phyloP scores from a whole-genome alignment of 352 stramenopile species.

The Phytopythium oedochilum region DNA sequence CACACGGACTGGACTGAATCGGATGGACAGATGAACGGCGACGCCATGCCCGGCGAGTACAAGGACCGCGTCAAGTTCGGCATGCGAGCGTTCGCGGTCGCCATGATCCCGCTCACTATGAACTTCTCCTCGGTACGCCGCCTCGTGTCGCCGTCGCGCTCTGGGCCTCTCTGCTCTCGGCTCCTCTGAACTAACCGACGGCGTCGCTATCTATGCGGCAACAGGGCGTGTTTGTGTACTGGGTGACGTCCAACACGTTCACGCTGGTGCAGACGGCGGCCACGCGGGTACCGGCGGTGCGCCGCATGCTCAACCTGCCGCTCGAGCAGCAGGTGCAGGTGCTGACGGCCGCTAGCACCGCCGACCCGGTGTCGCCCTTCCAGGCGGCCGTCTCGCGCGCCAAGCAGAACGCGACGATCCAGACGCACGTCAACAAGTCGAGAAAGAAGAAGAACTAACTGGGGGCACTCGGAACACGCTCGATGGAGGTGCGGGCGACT shows the following conservation, averaged over 20 bases:
- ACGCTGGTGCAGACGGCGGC: constrained; percentile 58
- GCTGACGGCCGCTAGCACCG: constrained; percentile 21
- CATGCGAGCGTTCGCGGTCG: constrained; percentile 66
- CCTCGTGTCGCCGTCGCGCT: not conserved
- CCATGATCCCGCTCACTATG: constrained; percentile 76
- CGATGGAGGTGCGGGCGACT: not conserved
- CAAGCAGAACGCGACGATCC: constrained; percentile 62
- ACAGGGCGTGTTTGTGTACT: constrained; percentile 84
- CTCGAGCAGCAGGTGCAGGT: constrained; percentile 31
- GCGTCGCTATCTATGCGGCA: too few relatives aligned
- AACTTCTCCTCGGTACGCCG: constrained; percentile 72
- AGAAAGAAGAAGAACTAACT: constrained; percentile 49
- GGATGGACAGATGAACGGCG: constrained; percentile 36
- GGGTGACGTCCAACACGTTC: constrained; percentile 82
- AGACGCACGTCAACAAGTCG: constrained; percentile 67
- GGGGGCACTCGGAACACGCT: not conserved
- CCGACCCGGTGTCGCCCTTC: constrained; percentile 46
- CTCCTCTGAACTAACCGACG: too few relatives aligned
- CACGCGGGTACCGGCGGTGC: constrained; percentile 52
- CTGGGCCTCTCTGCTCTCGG: too few relatives aligned
- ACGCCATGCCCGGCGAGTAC: constrained; percentile 57
- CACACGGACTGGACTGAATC: not conserved
- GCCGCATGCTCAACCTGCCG: constrained; percentile 50
- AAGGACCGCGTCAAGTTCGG: constrained; percentile 72
- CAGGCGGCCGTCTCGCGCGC: constrained; percentile 63